Conservation (phyloP, 2,329 filamentous ascomycete species). For the Sarocladiaceae sp. region DNA sequence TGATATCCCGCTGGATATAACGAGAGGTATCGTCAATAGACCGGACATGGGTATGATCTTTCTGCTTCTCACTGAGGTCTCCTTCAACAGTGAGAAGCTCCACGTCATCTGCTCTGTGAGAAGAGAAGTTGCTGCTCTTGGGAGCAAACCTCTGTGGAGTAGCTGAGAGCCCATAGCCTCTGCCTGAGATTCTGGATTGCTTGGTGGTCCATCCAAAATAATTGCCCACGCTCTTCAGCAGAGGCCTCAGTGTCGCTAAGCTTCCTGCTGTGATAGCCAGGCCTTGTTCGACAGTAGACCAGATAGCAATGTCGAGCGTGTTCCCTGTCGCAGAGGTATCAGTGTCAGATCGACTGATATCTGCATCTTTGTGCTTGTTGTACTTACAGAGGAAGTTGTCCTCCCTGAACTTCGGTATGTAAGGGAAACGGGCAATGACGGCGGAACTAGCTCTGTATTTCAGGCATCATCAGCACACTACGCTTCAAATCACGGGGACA, state of each 20-base stretch:
- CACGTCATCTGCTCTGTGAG: background rate
- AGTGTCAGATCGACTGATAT: background rate
- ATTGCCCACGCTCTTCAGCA: constrained; percentile 27
- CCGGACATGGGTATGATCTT: background rate
- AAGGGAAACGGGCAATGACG: constrained; percentile 32
- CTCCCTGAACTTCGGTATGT: constrained; percentile 25
- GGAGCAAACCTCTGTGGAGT: background rate
- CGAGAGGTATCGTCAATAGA: background rate
- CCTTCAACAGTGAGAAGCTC: background rate
- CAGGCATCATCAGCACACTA: no score
- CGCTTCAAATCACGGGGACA: background rate
- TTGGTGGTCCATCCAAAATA: constrained; percentile 21
- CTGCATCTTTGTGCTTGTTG: background rate
- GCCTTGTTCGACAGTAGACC: constrained; percentile 39
- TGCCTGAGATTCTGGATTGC: background rate
- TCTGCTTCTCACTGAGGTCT: background rate
- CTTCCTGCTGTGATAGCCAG: constrained; percentile 40
- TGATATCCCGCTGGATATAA: background rate
- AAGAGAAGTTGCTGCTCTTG: background rate
- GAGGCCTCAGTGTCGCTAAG: constrained; percentile 36
- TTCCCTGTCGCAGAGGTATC: constrained; percentile 19
- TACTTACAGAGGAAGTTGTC: constrained; percentile 34
- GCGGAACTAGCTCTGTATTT: constrained; percentile 31
- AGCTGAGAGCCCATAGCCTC: background rate
- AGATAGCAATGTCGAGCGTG: constrained; percentile 38